Conservation (phyloP, 345 rosid species). For the Toxicodendron radicans region DNA sequence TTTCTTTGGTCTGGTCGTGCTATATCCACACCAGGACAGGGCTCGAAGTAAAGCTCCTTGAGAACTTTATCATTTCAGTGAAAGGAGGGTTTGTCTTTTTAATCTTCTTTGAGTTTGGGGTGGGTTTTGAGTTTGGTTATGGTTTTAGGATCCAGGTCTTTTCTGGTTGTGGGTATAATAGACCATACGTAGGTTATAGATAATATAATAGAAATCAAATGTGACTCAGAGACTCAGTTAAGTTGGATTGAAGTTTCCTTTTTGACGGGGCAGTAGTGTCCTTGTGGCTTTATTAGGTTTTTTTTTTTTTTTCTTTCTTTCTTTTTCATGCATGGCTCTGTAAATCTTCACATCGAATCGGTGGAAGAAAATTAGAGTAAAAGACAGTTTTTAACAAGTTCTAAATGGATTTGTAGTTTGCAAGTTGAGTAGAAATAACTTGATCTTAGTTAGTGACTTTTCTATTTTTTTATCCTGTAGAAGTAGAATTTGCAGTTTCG, state of each 20-base stretch:
- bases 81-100: background rate
- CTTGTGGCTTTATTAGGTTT: conserved; percentile 10
- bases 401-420: background rate
- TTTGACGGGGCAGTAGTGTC: background rate
- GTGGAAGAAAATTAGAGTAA: conserved; percentile 21
- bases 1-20: conserved; percentile 60
- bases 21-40: conserved; percentile 46
- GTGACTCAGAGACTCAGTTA: background rate
- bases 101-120: background rate
- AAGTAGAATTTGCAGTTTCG: too few species aligned
- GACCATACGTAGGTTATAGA: conserved; percentile 10
- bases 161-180: conserved; percentile 21
- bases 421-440: background rate
- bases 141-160: conserved; percentile 5
- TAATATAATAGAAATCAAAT: background rate
- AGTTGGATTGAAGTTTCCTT: background rate
- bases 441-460: too few species aligned
- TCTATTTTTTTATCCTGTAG: too few species aligned
- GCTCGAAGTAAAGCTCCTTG: conserved; percentile 33
- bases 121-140: conserved; percentile 6
- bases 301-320: background rate
- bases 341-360: conserved; percentile 18
- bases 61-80: background rate
- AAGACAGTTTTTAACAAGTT: conserved; percentile 10
- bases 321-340: conserved; percentile 18